Evolutionary conservation across 2,329 filamentous ascomycete genomes (phyloP), one percentile per base, ranked within the genome.

Genomic region (Atkinsonella hypoxylon): DNA sequence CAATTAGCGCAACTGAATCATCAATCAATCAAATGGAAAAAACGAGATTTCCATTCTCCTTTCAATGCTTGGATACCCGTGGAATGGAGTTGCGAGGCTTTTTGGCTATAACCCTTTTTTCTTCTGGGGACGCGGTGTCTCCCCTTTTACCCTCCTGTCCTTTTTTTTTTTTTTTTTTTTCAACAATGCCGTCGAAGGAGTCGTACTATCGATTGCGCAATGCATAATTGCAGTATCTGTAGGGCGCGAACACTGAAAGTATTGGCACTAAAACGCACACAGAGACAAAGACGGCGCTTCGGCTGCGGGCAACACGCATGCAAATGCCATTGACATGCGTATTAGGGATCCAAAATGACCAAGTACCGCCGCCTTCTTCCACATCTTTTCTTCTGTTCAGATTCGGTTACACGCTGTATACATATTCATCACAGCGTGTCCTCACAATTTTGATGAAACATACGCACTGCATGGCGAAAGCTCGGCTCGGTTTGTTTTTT

Each of bases 121-220:
- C 15, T 26, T 26, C 26, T 8, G 26, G 26, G 26, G 3, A 15
- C 7, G 15, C 15, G 4, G 34, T 36, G 34, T 36, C 13, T 15
- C 34, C 34, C 34, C 17, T 41, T 12, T 26, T 7, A 7, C 26
- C 13, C 18, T 20, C 39, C 18, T 3, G 11, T 18, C 7, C 39
- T 41, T 15, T 15, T n/a, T n/a, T n/a, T n/a, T n/a, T n/a, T n/a
- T n/a, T n/a, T n/a, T n/a, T n/a, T n/a, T n/a, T n/a, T n/a, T 41
- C 18, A n/a, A 41, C 39, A 41, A n/a, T 18, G 39, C 18, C 13
- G n/a, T 20, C 39, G 39, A 41, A 10, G 8, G n/a, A 6, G n/a
- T 41, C 17, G 39, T 41, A 50, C 22, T 52, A 45, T 39, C 44
- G 40, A n/a, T 45, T 44, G 6, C 18, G 17, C 10, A 47, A 48